A percentile compares a stretch with the other conserved stretches of the same genome.
Conservation (phyloP, 306 rosid genomes). For the Prunus mongolica region DNA sequence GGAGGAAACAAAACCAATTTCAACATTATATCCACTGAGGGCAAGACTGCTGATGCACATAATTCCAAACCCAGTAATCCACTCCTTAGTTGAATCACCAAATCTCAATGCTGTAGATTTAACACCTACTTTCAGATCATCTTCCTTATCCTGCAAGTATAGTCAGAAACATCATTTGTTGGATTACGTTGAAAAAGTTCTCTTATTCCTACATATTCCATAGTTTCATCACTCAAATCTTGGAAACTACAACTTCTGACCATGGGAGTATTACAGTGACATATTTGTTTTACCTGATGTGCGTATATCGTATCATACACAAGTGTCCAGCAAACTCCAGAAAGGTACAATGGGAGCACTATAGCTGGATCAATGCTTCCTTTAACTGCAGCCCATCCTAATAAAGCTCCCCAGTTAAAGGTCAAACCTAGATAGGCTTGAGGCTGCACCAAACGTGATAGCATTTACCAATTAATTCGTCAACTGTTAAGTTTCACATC, state of each 20-base stretch:
- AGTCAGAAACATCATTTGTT: slow-evolving; percentile 2
- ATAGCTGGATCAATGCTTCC: slow-evolving; percentile 74
- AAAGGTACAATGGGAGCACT: slow-evolving; percentile 75
- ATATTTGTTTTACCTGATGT: slow-evolving; percentile 42
- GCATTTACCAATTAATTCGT: slow-evolving; percentile 17
- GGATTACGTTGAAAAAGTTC: not conserved
- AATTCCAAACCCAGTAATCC: slow-evolving; percentile 75
- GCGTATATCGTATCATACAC: slow-evolving; percentile 93
- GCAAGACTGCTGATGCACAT: slow-evolving; percentile 72
- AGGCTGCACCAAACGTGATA: slow-evolving; percentile 52
- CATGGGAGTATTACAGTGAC: not conserved
- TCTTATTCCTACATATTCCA: not conserved
- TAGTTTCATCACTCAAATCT: not conserved
- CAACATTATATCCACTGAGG: slow-evolving; percentile 75
- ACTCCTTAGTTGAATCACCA: slow-evolving; percentile 75
- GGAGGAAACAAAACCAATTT: slow-evolving; percentile 41
- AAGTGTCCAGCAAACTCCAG: slow-evolving; percentile 93
- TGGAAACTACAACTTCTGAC: not conserved
- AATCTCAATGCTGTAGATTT: slow-evolving; percentile 95
- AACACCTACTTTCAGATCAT: slow-evolving; percentile 86
- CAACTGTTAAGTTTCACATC: slow-evolving; percentile 18
- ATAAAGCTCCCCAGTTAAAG: slow-evolving; percentile 91
- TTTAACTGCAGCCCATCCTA: slow-evolving; percentile 91
- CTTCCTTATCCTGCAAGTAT: slow-evolving; percentile 79
- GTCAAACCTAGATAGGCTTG: slow-evolving; percentile 92